Base-by-base conservation (phyloP, 352 stramenopile genomes). In the Aphanomyces astaci region DNA sequence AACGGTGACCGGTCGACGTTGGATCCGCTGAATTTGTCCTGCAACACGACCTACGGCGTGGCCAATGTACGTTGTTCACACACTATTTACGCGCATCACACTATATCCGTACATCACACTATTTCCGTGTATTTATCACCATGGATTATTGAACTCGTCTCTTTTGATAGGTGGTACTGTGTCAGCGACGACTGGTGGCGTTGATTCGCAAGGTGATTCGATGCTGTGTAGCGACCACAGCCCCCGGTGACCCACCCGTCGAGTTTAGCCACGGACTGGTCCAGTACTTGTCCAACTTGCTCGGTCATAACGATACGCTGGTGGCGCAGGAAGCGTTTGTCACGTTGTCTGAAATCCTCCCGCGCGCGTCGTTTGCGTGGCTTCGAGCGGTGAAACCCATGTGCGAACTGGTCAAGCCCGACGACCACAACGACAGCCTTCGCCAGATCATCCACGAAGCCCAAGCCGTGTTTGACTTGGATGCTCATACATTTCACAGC, bases 231-330 rank as follows among this genome's bases (percentile, higher is more conserved):
- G 36, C 36, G 7, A 43, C 15, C 7, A n/a, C n/a, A n/a, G n/a
- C n/a, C n/a, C 15, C 36, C 7, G 15, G 15, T 43, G 36, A 43
- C 36, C 7, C 36, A 15, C 7, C 15, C 36, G 36, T 43, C 36
- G 15, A n/a, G n/a, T n/a, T 43, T 43, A 15, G 36, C 5, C 13
- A 68, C 2, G 15, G 11, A 10, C 57, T 68, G 22, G 62, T 68
- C n/a, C 62, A 68, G 39, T 68, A 68, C 32, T 31, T 68, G 19
- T 68, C 62, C 19, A 68, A 11, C n/a, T 45, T 59, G 5, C 24
- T 52, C 13, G 32, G 11, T 32, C 62, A 60, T 24, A 17, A 22
- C 0, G 62, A 68, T 48, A 24, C 43, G 25, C 19, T 68, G 17
- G 39, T 68, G 28, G 62, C 62, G 27, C 39, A 68, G 32, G 62